Conservation (phyloP, 805 yeast species). For the Pichia cephalocereana region DNA sequence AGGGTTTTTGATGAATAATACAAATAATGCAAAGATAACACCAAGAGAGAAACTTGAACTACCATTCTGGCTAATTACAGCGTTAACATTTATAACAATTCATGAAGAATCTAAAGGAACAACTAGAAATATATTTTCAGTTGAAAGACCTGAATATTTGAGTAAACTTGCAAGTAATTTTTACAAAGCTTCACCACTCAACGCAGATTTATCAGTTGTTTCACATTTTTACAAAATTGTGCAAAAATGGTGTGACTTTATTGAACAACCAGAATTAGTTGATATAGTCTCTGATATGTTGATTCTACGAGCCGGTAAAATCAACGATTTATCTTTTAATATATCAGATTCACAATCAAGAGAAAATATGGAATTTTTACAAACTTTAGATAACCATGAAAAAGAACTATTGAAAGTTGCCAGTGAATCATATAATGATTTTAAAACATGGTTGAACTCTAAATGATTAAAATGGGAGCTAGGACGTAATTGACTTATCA, state of each 20-base stretch:
- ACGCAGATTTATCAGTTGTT: constrained; percentile 12
- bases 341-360: constrained; percentile 25
- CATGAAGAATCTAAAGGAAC: background rate
- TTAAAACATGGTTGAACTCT: constrained; percentile 17
- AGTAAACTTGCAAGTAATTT: constrained; percentile 65
- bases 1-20: constrained; percentile 80
- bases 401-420: constrained; percentile 46
- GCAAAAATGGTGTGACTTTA: constrained; percentile 69
- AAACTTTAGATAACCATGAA: constrained; percentile 71
- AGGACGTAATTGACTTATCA: no score
- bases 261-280: constrained; percentile 54
- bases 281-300: constrained; percentile 40
- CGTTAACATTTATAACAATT: constrained; percentile 1
- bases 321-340: constrained; percentile 55
- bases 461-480: background rate
- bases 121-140: constrained; percentile 39
- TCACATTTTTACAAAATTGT: constrained; percentile 51
- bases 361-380: constrained; percentile 37
- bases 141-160: constrained; percentile 64
- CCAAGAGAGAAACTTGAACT: constrained; percentile 61
- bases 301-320: constrained; percentile 56
- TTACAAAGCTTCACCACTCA: constrained; percentile 49
- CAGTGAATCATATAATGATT: constrained; percentile 30
- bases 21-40: constrained; percentile 35
- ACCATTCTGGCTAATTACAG: constrained; percentile 77